These are phyloP conservation scores for Phytopythium vexans DNA, from an alignment of 352 stramenopile genomes.

Conservation along the genomic window DNA sequence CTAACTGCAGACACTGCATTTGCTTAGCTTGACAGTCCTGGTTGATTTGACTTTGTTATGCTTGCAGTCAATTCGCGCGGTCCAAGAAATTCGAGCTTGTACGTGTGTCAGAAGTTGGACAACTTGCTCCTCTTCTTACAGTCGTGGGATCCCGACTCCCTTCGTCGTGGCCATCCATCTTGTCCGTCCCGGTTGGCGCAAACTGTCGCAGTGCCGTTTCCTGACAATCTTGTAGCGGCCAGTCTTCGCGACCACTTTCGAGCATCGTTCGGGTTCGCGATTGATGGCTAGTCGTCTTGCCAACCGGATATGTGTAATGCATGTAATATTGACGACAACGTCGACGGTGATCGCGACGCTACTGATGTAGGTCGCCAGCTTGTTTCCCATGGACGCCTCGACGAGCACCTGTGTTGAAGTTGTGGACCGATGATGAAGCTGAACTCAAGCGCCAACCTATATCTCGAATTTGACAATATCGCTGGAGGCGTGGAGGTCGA, in stretches of 20 bases:
- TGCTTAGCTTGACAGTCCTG: not conserved
- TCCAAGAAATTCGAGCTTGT: constrained; percentile 17
- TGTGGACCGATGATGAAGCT: no score
- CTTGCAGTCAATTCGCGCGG: constrained; percentile 21
- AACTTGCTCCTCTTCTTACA: constrained; percentile 57
- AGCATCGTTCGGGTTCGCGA: constrained; percentile 35
- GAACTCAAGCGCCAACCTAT: no score
- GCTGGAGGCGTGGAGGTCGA: no score
- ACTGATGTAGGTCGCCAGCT: no score
- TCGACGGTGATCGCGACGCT: no score
- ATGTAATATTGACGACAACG: no score
- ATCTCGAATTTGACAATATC: no score
- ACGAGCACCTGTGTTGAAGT: no score
- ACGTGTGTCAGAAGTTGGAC: constrained; percentile 44
- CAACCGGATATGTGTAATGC: no score
- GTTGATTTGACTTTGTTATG: not conserved
- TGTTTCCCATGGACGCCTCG: no score
- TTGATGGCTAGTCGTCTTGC: constrained; percentile 1
- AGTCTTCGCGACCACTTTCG: constrained; percentile 16
- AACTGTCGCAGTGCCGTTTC: constrained; percentile 22
- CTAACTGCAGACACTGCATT: not conserved
- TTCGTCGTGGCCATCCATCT: constrained; percentile 17
- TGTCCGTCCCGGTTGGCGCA: constrained; percentile 29
- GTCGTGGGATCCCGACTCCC: constrained; percentile 37
- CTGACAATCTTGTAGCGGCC: constrained; percentile 26